A percentile compares a stretch with the other conserved stretches of the same genome.
These are phyloP conservation scores for Saxophila tyrrhenica DNA, from an alignment of 495 filamentous ascomycete genomes.

Conservation along the genomic window DNA sequence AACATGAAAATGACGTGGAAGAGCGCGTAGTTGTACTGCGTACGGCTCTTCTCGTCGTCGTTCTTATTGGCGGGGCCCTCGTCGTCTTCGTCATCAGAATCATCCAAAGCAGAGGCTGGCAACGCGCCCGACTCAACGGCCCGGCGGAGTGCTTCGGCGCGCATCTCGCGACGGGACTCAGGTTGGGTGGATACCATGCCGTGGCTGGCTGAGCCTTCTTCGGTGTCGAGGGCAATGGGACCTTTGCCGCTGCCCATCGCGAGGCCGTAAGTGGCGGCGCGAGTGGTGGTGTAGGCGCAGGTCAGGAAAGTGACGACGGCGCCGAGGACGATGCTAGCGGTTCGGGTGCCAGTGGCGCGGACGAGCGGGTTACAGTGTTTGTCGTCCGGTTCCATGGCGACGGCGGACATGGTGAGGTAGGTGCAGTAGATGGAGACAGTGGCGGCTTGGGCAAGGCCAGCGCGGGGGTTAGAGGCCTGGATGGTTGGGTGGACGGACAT, in stretches of 20 bases:
- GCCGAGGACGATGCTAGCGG: conserved; percentile 77
- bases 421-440: conserved; percentile 98
- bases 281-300: conserved; percentile 92
- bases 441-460: conserved; percentile 87
- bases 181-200: conserved; percentile 86
- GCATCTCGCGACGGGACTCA: conserved; percentile 71
- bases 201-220: conserved; percentile 63
- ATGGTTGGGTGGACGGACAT: conserved; percentile 83
- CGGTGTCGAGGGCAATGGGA: conserved; percentile 46
- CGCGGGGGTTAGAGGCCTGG: conserved; percentile 85
- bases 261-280: conserved; percentile 87
- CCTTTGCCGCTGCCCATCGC: conserved; percentile 50
- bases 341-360: conserved; percentile 79
- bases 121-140: conserved; percentile 85
- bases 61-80: conserved; percentile 40
- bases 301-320: conserved; percentile 95
- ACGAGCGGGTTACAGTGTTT: conserved; percentile 86
- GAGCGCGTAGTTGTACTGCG: conserved; percentile 90
- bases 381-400: conserved; percentile 97
- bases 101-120: conserved; percentile 79
- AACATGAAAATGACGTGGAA: conserved; percentile 99
- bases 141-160: conserved; percentile 75
- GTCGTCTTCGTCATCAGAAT: conserved; percentile 41
- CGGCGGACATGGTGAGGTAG: conserved; percentile 95
- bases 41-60: conserved; percentile 79